Conservation (phyloP, 2,329 filamentous ascomycete genomes). For the Microcyclosporella mali region DNA sequence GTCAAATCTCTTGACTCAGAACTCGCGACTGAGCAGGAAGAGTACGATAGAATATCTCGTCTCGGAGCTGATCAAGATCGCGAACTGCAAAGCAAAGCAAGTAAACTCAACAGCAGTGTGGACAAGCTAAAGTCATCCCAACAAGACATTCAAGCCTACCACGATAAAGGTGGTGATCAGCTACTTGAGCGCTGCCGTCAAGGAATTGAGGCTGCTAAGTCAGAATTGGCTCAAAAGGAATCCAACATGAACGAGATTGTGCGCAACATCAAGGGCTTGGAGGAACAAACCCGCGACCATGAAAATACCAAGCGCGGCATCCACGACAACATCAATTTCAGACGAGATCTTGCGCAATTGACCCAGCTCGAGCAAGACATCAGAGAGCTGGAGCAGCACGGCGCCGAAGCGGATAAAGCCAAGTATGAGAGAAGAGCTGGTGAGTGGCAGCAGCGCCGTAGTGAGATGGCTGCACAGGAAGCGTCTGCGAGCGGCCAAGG, state of each 20-base stretch:
- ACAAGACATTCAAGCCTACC: constrained; percentile 71
- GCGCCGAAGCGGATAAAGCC: constrained; percentile 75
- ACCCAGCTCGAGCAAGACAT: constrained; percentile 65
- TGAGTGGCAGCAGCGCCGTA: constrained; percentile 60
- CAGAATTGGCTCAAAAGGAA: constrained; percentile 59
- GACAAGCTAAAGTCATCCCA: constrained; percentile 71
- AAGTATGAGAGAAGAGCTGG: constrained; percentile 65
- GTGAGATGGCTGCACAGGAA: constrained; percentile 64
- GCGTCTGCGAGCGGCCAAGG: constrained; percentile 70
- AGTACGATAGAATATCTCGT: constrained; percentile 68
- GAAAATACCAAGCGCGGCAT: constrained; percentile 83
- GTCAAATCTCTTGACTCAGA: constrained; percentile 69
- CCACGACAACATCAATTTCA: constrained; percentile 78
- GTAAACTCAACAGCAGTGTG: constrained; percentile 65
- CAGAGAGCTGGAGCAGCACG: constrained; percentile 64
- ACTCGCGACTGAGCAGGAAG: constrained; percentile 66
- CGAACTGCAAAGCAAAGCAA: constrained; percentile 63
- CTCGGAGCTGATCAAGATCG: constrained; percentile 68
- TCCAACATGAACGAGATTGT: constrained; percentile 63
- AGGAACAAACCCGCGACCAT: constrained; percentile 69
- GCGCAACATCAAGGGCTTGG: constrained; percentile 67
- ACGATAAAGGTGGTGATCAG: constrained; percentile 65
- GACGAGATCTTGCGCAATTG: constrained; percentile 65
- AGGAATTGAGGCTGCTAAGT: constrained; percentile 62
- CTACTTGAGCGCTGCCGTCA: constrained; percentile 64